A percentile compares a stretch with the other conserved stretches of the same genome.
Evolutionary conservation across 2,329 filamentous ascomycete species (phyloP).

Genomic region (Stachybotrys elegans): DNA sequence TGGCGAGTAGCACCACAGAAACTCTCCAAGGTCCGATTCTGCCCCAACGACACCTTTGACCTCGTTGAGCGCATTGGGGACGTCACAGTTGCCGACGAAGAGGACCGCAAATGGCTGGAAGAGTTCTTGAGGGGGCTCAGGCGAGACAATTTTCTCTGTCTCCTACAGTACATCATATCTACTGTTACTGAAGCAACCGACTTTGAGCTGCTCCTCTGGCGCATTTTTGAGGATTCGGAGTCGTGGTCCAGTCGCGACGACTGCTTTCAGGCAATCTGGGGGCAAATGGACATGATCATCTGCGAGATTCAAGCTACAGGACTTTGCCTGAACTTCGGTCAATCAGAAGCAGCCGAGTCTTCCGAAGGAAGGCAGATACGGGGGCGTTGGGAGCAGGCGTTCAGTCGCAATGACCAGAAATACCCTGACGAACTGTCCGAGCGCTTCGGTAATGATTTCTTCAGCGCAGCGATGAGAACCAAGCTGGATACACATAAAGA

Average conservation of each 20-base stretch:
- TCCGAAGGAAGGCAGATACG: neutral
- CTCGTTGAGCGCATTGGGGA: neutral
- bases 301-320: neutral
- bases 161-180: constrained; percentile 12
- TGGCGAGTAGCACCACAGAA: constrained; percentile 10
- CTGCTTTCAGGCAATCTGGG: neutral
- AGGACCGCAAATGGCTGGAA: constrained; percentile 5
- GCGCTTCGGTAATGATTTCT: too few species aligned
- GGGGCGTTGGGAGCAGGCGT: too few species aligned
- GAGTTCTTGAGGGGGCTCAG: constrained; percentile 1
- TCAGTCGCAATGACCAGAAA: too few species aligned
- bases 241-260: neutral
- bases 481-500: too few species aligned
- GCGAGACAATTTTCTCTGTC: neutral
- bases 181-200: constrained; percentile 12
- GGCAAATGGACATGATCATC: neutral
- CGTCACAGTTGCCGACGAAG: constrained; percentile 1
- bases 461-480: too few species aligned
- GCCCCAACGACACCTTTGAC: constrained; percentile 1
- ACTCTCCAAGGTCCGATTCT: constrained; percentile 14
- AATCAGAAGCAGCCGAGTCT: neutral
- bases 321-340: neutral
- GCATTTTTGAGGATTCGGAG: constrained; percentile 6
- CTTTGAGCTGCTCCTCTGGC: constrained; percentile 10
- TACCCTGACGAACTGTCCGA: neutral